Base-by-base conservation (phyloP, 805 yeast genomes). In the Myxozyma mucilagina region DNA sequence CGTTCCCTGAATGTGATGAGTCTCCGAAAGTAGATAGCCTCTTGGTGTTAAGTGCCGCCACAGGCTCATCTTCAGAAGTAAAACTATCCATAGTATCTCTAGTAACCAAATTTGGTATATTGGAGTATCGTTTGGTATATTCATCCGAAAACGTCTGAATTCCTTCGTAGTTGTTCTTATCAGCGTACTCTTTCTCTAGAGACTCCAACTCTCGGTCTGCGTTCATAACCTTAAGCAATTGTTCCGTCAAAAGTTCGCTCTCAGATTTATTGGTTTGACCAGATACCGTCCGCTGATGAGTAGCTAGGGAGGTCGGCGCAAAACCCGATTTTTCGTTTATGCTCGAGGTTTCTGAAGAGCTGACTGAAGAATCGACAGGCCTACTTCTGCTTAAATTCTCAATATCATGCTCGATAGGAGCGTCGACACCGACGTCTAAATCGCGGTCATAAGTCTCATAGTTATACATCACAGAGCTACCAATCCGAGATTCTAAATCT, bases 361-460 rank as follows among this genome's bases (percentile, higher is more conserved):
- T 56, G 1, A 34, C 60, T 11, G 63, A 60, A 9, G 63, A 60
- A 16, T 60, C 63, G 18, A 60, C 50, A 7, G 63, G 63, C 24
- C 63, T 39, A 20, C 45, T 42, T 13, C 50, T 50, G 35, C 56
- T 60, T 47, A 60, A 47, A 20, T 55, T 60, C 20, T 56, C 51
- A 31, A 50, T 11, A 41, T 47, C 34, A 20, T 55, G 59, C 42
- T 50, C 59, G 16, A 54, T 49, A 9, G 49, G 50, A n/a, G 49
- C 62, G 47, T 50, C 48, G n/a, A 47, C 53, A 32, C 11, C 18
- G 14, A 38, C 36, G 9, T 34, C 36, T 16, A 29, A 45, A 6
- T n/a, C 24, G 44, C 47, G 57, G 18, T 16, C 44, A n/a, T 35
- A 38, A 3, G 43, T 43, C 5, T 36, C 49, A 45, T 34, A 47